Conservation (phyloP, 2,329 filamentous ascomycete species). For the Ceratocystis colombiana region DNA sequence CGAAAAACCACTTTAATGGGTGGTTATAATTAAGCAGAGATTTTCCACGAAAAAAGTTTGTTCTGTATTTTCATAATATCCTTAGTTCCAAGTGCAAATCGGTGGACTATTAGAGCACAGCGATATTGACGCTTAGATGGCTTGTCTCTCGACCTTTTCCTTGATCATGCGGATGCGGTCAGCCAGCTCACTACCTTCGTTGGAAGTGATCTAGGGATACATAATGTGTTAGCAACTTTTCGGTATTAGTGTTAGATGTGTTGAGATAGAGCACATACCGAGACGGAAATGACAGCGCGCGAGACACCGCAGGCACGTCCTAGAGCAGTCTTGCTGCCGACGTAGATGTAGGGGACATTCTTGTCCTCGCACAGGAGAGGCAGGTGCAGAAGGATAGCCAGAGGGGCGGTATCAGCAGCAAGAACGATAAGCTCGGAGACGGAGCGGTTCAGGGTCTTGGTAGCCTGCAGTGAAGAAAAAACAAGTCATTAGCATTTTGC, state of each 20-base stretch:
- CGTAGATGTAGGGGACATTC: slow-evolving; percentile 56
- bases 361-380: slow-evolving; percentile 81
- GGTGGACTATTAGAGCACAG: not conserved
- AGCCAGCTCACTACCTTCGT: slow-evolving; percentile 79
- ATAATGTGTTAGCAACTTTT: not conserved
- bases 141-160: slow-evolving; percentile 90
- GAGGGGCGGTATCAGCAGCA: slow-evolving; percentile 75
- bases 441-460: slow-evolving; percentile 84
- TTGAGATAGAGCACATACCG: slow-evolving; percentile 29
- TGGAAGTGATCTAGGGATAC: slow-evolving; percentile 59
- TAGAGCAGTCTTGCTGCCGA: slow-evolving; percentile 70
- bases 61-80: slow-evolving; percentile 20
- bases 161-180: slow-evolving; percentile 79
- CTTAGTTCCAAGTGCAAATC: not conserved
- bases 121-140: slow-evolving; percentile 55
- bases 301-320: slow-evolving; percentile 84
- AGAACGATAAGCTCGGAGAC: slow-evolving; percentile 83
- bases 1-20: too few relatives aligned
- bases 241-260: not conserved
- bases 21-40: not conserved
- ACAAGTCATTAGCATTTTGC: not conserved
- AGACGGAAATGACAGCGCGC: slow-evolving; percentile 74
- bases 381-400: slow-evolving; percentile 81
- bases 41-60: slow-evolving; percentile 18
- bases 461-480: slow-evolving; percentile 37